Evolutionary conservation across 768 basidiomycete species (phyloP), one percentile per base, ranked within the genome.

Genomic region (Russula olivacea): DNA sequence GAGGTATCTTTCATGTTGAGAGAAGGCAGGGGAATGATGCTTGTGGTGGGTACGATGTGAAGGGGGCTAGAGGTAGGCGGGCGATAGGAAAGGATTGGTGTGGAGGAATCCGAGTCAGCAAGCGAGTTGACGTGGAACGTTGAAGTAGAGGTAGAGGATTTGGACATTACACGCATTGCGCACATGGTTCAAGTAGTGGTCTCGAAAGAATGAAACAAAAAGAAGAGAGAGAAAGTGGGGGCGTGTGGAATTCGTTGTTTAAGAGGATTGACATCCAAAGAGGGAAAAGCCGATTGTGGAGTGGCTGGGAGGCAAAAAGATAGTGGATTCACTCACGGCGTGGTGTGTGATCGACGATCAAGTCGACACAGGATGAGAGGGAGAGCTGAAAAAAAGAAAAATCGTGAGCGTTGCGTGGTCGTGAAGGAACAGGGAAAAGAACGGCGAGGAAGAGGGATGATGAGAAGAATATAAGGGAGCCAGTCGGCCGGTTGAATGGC

Each of bases 1-100:
- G 86, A 82, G 65, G 82, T 77, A 78, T 91, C 89, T 80, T 92
- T 92, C 91, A 92, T 92, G 75, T 79, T 79, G 79, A 68, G 61
- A 69, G 65, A 51, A 8, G 68, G 64, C 64, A 68, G 64, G 66
- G 73, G 70, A 70, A 77, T 74, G 68, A 77, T 73, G 69, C 76
- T 75, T 73, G 76, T 74, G 69, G 74, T 72, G 69, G 70, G 71
- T 74, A 76, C 71, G 76, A 77, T 58, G 38, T 51, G 36, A 38
- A 66, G 66, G 55, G 63, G 69, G 53, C 62, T 63, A 62, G 67
- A 69, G 19, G 68, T 68, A 30, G 67, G 67, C 23, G 67, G 67
- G 21, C 67, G 67, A 60, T 60, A 41, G 61, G 57, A 58, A 34
- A 61, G 45, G 52, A 56, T 56, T 47, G 66, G 63, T 59, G 59